These are phyloP conservation scores for Huntiella omanensis DNA, from an alignment of 2,329 filamentous ascomycete genomes.

Conservation along the genomic window DNA sequence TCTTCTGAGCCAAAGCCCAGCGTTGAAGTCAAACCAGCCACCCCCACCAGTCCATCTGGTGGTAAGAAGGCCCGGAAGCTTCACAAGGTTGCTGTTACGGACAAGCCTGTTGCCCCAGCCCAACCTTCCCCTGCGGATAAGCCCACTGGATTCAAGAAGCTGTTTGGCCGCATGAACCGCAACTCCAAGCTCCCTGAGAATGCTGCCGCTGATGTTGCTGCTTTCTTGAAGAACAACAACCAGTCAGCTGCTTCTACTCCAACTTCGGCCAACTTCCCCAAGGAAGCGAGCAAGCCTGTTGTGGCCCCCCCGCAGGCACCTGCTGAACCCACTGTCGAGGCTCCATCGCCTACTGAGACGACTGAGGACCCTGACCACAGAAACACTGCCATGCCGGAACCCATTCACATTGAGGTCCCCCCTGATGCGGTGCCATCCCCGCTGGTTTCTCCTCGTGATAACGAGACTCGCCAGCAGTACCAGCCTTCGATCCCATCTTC, in stretches of 20 bases:
- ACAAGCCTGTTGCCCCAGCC: conserved; percentile 17
- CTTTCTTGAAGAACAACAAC: conserved; percentile 25
- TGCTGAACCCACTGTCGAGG: background rate
- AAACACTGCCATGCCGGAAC: background rate
- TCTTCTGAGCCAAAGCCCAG: conserved; percentile 7
- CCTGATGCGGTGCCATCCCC: conserved; percentile 9
- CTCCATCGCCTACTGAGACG: conserved; percentile 1
- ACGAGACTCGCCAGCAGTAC: conserved; percentile 20
- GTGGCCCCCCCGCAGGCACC: conserved; percentile 11
- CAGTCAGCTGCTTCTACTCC: conserved; percentile 15
- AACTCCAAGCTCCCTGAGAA: conserved; percentile 37
- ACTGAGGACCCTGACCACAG: background rate
- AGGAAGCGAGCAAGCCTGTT: conserved; percentile 13
- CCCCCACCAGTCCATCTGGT: conserved; percentile 14
- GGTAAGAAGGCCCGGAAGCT: conserved; percentile 26
- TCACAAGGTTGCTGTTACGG: conserved; percentile 29
- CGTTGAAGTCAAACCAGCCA: conserved; percentile 3
- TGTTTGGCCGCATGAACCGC: conserved; percentile 46
- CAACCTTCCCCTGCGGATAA: conserved; percentile 12
- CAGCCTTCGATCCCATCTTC: conserved; percentile 27
- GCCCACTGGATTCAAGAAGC: conserved; percentile 36
- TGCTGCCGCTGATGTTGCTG: conserved; percentile 30
- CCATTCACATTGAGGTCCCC: background rate
- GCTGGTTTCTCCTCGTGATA: conserved; percentile 3
- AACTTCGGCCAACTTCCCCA: conserved; percentile 13